These are phyloP conservation scores for Elongisporangium anandrum DNA, from an alignment of 352 stramenopile genomes.

Conservation along the genomic window DNA sequence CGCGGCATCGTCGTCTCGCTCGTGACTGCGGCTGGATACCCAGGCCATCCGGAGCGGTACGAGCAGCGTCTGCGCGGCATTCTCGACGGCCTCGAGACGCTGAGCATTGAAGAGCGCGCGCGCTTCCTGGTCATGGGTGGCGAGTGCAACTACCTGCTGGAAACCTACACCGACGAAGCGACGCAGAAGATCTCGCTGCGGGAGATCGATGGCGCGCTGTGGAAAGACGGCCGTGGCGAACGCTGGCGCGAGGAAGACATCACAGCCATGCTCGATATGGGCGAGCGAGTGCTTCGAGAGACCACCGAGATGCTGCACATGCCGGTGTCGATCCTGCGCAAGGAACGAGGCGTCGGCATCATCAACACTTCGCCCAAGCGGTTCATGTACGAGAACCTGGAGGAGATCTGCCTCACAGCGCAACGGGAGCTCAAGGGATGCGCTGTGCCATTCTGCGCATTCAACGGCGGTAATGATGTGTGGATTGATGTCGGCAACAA, in stretches of 20 bases:
- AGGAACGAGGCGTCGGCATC: conserved; percentile 92
- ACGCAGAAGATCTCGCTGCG: conserved; percentile 47
- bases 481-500: conserved; percentile 98
- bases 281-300: conserved; percentile 62
- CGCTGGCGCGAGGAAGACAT: conserved; percentile 87
- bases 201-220: conserved; percentile 58
- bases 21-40: conserved; percentile 80
- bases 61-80: conserved; percentile 76
- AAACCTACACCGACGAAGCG: conserved; percentile 44
- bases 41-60: conserved; percentile 56
- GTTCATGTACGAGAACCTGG: conserved; percentile 89
- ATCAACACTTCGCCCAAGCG: conserved; percentile 83
- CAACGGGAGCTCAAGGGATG: conserved; percentile 84
- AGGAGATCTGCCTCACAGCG: conserved; percentile 92
- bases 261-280: conserved; percentile 80
- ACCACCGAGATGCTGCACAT: conserved; percentile 83
- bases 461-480: conserved; percentile 95
- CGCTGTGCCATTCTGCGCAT: conserved; percentile 91
- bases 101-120: conserved; percentile 55
- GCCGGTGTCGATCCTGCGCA: conserved; percentile 84
- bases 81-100: conserved; percentile 48
- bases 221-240: conserved; percentile 78
- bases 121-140: conserved; percentile 93
- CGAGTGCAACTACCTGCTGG: conserved; percentile 95
- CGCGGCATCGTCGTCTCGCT: conserved; percentile 76